Evolutionary conservation across 2,329 filamentous ascomycete species (phyloP).

Genomic region (Fusarium buxicola): DNA sequence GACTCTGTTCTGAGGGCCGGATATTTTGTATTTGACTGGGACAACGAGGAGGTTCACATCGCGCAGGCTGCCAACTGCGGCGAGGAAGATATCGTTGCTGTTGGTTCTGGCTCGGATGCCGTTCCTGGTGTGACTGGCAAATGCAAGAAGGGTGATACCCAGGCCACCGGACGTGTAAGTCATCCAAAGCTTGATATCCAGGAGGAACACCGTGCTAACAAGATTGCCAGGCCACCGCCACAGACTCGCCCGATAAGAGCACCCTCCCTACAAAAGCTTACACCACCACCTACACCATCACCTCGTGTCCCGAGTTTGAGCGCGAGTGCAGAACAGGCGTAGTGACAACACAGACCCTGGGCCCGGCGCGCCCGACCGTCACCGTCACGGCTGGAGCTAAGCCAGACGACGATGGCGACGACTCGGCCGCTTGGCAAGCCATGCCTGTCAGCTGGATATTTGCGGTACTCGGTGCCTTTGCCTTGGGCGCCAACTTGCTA

Average conservation of each 20-base stretch:
- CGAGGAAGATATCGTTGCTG: constrained; percentile 52
- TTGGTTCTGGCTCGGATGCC: constrained; percentile 49
- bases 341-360: constrained; percentile 44
- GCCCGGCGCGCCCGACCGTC: constrained; percentile 24
- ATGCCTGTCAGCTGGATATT: constrained; percentile 35
- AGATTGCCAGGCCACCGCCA: constrained; percentile 8
- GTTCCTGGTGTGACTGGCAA: constrained; percentile 52
- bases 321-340: constrained; percentile 41
- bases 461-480: constrained; percentile 36
- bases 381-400: constrained; percentile 38
- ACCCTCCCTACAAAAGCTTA: constrained; percentile 34
- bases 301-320: constrained; percentile 42
- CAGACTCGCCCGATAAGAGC: constrained; percentile 7
- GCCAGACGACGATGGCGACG: constrained; percentile 21
- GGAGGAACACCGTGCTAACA: constrained; percentile 1
- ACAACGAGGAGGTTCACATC: constrained; percentile 56
- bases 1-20: constrained; percentile 58
- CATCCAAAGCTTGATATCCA: neutral
- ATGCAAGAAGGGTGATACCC: constrained; percentile 49
- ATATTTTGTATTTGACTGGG: constrained; percentile 61
- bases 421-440: constrained; percentile 33
- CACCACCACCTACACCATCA: constrained; percentile 47
- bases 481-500: constrained; percentile 42
- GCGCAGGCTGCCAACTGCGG: constrained; percentile 57
- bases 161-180: constrained; percentile 20